Percentiles rank a stretch among this genome's conserved stretches.
These are phyloP conservation scores for Metahyphopichia silvanorum DNA, from an alignment of 805 yeast genomes.

Conservation along the genomic window DNA sequence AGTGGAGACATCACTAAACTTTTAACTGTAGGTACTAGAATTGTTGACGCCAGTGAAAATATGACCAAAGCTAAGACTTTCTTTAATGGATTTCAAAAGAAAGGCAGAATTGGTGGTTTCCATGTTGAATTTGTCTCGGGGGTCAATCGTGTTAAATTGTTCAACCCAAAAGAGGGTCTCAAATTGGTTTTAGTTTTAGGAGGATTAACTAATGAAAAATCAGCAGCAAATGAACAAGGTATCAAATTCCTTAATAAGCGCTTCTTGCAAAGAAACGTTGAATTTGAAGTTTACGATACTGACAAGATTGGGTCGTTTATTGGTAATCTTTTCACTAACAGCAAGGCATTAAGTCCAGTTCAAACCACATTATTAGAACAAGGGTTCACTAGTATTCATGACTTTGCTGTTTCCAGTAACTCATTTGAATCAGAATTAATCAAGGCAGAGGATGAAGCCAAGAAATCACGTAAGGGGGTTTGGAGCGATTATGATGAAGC, in stretches of 20 bases:
- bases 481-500: slow-evolving; percentile 61
- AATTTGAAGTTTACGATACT: slow-evolving; percentile 60
- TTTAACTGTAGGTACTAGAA: slow-evolving; percentile 54
- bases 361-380: slow-evolving; percentile 55
- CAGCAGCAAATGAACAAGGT: slow-evolving; percentile 46
- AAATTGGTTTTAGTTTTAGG: slow-evolving; percentile 71
- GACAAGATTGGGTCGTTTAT: slow-evolving; percentile 82
- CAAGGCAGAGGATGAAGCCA: slow-evolving; percentile 64
- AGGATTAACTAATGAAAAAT: slow-evolving; percentile 52
- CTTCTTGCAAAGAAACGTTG: slow-evolving; percentile 70
- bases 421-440: slow-evolving; percentile 51
- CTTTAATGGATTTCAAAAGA: slow-evolving; percentile 64
- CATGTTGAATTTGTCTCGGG: slow-evolving; percentile 67
- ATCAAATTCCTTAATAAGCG: slow-evolving; percentile 50
- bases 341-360: slow-evolving; percentile 47
- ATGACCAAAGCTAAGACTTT: slow-evolving; percentile 70
- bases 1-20: slow-evolving; percentile 43
- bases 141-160: slow-evolving; percentile 64
- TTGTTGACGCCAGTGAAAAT: slow-evolving; percentile 79
- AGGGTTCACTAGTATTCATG: slow-evolving; percentile 68
- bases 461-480: slow-evolving; percentile 50
- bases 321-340: slow-evolving; percentile 60
- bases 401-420: slow-evolving; percentile 57
- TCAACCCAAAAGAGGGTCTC: slow-evolving; percentile 68
- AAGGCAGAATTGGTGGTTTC: slow-evolving; percentile 57